These are phyloP conservation scores for Solanum hybrid DNA, from an alignment of 305 asterid genomes.

Conservation along the genomic window DNA sequence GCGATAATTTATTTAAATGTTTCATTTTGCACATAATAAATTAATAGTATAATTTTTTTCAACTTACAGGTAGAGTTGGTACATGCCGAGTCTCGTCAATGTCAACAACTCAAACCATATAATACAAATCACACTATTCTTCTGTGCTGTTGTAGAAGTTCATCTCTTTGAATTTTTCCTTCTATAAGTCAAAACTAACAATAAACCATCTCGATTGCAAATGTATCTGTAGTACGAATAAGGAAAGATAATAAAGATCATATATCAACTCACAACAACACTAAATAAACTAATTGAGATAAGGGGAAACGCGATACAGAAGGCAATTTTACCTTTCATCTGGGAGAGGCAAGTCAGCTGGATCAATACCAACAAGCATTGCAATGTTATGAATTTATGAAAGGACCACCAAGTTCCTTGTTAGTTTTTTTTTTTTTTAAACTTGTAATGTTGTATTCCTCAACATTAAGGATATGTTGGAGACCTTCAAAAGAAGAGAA, in stretches of 20 bases:
- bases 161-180: background rate
- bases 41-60: background rate
- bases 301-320: background rate
- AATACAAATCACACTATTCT: background rate
- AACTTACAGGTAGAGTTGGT: background rate
- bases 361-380: background rate
- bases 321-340: background rate
- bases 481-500: background rate
- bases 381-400: background rate
- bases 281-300: background rate
- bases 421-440: background rate
- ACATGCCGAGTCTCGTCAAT: background rate
- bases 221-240: background rate
- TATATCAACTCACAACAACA: background rate
- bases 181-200: background rate
- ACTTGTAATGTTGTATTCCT: background rate
- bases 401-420: conserved; percentile 4
- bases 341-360: conserved; percentile 1
- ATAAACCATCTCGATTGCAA: background rate
- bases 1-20: background rate
- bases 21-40: background rate
- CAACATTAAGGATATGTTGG: background rate
- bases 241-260: background rate
- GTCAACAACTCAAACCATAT: background rate
- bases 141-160: background rate